Evolutionary conservation across 2,329 filamentous ascomycete species (phyloP).

Genomic region (Aspergillus hortae): DNA sequence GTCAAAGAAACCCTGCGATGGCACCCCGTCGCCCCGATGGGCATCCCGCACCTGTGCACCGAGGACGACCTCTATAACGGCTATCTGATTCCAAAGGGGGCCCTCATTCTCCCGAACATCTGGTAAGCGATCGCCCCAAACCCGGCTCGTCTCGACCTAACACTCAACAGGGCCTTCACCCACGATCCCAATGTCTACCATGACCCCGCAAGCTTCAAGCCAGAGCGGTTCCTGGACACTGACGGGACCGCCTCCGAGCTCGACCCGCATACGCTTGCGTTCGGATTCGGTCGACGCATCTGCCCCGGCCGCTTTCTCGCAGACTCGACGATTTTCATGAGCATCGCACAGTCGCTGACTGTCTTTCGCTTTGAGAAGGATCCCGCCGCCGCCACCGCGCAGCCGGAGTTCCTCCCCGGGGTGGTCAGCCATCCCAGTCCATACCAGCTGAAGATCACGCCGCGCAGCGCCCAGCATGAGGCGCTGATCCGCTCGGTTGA

Average conservation of each 20-base stretch:
- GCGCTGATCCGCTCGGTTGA: conserved; percentile 2
- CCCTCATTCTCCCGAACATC: conserved; percentile 32
- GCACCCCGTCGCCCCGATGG: conserved; percentile 33
- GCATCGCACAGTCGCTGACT: conserved; percentile 43
- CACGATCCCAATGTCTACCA: conserved; percentile 37
- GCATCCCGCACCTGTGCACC: conserved; percentile 26
- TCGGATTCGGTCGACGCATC: conserved; percentile 42
- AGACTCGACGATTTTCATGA: conserved; percentile 40
- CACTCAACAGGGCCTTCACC: conserved; percentile 32
- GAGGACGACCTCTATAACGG: conserved; percentile 24
- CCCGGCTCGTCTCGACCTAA: neutral
- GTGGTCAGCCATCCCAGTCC: conserved; percentile 36
- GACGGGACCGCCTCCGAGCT: conserved; percentile 26
- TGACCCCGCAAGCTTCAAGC: conserved; percentile 39
- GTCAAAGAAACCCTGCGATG: conserved; percentile 39
- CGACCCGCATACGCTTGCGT: conserved; percentile 28
- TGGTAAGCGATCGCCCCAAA: conserved; percentile 27
- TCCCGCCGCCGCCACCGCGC: conserved; percentile 32
- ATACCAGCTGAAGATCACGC: conserved; percentile 17
- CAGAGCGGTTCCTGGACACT: conserved; percentile 39
- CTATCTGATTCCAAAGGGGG: conserved; percentile 33
- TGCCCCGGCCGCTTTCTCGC: conserved; percentile 44
- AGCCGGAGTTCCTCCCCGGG: conserved; percentile 34
- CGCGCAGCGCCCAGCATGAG: conserved; percentile 2
- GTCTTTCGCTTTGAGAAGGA: conserved; percentile 44